Percentiles rank a stretch among this genome's conserved stretches.
phyloP scores from a whole-genome alignment of 768 basidiomycete genomes.

The Harrya chromipes region DNA sequence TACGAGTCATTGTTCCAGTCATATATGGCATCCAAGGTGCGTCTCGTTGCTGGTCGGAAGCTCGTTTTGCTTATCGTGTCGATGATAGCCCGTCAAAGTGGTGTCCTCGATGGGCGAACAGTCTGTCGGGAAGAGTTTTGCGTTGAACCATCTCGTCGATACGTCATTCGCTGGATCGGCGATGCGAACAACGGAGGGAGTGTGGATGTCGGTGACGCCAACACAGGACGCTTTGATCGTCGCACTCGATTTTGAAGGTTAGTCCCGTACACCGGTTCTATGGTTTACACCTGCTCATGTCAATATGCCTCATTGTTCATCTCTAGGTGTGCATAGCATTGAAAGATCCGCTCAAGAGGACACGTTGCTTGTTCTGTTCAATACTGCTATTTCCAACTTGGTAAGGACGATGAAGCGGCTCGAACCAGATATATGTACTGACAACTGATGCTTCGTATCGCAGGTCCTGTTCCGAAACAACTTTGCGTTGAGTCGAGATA shows the following conservation, averaged over 20 bases:
- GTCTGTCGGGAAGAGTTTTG: conserved; percentile 60
- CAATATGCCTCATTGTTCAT: not conserved
- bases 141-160: conserved; percentile 58
- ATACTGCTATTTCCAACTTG: conserved; percentile 62
- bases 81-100: conserved; percentile 52
- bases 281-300: not conserved
- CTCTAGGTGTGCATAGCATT: conserved; percentile 55
- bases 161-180: conserved; percentile 66
- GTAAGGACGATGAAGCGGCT: conserved; percentile 36
- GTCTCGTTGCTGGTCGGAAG: not conserved
- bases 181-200: conserved; percentile 65
- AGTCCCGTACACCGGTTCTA: not conserved
- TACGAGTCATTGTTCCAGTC: conserved; percentile 63
- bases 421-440: not conserved
- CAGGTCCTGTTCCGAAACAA: conserved; percentile 67
- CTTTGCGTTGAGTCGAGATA: conserved; percentile 58
- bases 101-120: conserved; percentile 71
- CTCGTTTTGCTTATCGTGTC: not conserved
- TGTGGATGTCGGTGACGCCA: conserved; percentile 67
- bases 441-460: not conserved
- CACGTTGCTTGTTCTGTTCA: conserved; percentile 59
- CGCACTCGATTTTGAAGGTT: conserved; percentile 64
- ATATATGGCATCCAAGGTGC: conserved; percentile 55
- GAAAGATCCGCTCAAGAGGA: conserved; percentile 64
- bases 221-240: conserved; percentile 53